A percentile compares a stretch with the other conserved stretches of the same genome.
These are phyloP conservation scores for Trichoderma breve DNA, from an alignment of 2,329 filamentous ascomycete species.

Conservation along the genomic window DNA sequence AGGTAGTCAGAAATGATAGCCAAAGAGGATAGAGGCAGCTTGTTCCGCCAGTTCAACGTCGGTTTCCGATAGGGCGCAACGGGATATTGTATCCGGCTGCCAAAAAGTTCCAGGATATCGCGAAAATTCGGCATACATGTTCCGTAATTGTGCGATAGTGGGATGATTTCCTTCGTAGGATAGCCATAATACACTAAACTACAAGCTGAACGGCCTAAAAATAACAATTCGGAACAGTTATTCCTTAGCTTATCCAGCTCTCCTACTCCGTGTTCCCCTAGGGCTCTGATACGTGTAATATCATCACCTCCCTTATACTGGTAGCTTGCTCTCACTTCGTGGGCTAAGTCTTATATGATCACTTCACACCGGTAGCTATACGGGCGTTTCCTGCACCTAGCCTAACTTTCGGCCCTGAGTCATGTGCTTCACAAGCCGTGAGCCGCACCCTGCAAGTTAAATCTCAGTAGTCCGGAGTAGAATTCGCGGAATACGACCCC, in stretches of 20 bases:
- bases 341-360: not conserved
- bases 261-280: not conserved
- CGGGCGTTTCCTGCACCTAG: not conserved
- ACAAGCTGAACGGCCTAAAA: not conserved
- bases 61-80: not conserved
- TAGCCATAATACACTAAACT: not conserved
- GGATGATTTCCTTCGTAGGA: not conserved
- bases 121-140: not conserved
- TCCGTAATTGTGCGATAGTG: not conserved
- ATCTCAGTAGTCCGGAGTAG: not conserved
- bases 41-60: not conserved
- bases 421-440: not conserved
- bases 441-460: not conserved
- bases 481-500: not conserved
- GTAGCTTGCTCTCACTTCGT: not conserved
- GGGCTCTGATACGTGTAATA: not conserved
- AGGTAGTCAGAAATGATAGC: not conserved
- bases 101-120: not conserved
- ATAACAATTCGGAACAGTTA: not conserved
- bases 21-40: not conserved
- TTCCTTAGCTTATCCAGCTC: not conserved
- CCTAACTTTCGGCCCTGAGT: not conserved
- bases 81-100: not conserved
- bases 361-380: not conserved
- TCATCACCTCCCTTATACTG: not conserved